phyloP scores from a whole-genome alignment of 306 rosid genomes.

The Canavalia ensiformis region DNA sequence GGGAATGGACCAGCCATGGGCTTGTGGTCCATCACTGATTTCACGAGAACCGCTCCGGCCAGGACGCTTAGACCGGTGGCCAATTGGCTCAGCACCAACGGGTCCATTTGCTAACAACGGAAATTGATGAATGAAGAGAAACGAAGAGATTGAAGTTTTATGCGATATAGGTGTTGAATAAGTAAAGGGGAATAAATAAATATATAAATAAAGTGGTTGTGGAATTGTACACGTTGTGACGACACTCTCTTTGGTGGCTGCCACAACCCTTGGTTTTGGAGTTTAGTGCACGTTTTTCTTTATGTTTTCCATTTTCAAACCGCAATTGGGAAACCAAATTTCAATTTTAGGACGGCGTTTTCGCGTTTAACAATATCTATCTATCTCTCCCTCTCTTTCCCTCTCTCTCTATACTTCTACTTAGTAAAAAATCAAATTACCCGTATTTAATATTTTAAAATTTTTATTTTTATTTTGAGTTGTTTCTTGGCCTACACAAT shows the following conservation, averaged over 20 bases:
- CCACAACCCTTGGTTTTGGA: conserved; percentile 45
- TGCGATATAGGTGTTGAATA: background rate
- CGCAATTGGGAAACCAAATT: too few relatives aligned
- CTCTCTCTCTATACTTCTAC: too few relatives aligned
- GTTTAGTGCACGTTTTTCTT: conserved; percentile 44
- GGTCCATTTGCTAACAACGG: conserved; percentile 49
- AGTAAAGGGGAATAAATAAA: background rate
- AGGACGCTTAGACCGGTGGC: conserved; percentile 89
- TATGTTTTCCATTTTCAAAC: background rate
- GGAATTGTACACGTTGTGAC: conserved; percentile 73
- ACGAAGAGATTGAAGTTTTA: background rate
- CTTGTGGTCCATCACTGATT: conserved; percentile 78
- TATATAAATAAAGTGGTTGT: conserved; percentile 60
- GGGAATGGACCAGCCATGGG: conserved; percentile 90
- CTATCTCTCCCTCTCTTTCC: too few relatives aligned
- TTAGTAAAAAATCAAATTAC: too few relatives aligned
- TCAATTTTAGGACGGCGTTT: too few relatives aligned
- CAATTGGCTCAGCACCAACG: conserved; percentile 77
- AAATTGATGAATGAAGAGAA: background rate
- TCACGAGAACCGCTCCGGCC: conserved; percentile 86
- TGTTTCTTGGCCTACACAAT: too few relatives aligned
- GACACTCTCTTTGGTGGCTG: conserved; percentile 60
- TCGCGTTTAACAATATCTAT: too few relatives aligned
- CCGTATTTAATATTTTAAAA: too few relatives aligned
- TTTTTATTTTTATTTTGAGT: too few relatives aligned